Base-by-base conservation (phyloP, 208 protist genomes). In the Crithidia bombi region DNA sequence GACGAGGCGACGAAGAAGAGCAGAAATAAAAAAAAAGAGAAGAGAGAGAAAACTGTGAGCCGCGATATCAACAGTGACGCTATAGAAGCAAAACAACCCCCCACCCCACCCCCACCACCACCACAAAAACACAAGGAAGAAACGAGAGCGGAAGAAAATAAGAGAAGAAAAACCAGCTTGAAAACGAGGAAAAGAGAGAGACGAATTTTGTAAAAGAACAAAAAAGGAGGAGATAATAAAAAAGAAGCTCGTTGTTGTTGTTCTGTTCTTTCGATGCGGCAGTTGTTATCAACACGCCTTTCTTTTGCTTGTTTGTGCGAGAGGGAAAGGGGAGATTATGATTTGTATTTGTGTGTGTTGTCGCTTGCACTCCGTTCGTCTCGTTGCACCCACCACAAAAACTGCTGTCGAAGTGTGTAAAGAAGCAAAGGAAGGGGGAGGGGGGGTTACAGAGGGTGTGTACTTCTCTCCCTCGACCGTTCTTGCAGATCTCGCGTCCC, bases 181-280 rank as follows among this genome's bases (percentile, higher is more conserved):
- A 19, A 19, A 21, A 25, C 6, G 21, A 33, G 26, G 9, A 26
- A 65, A 52, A 55, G 39, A 68, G 17, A 47, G 2, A 47, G 6
- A 41, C n/a, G 11, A 38, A 10, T 38, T 15, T 41, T 41, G 6
- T 41, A 41, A 12, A 41, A 41, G 12, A 41, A 41, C 6, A 41
- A 51, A 30, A 61, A 63, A 71, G 28, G 11, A 55, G 63, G 32
- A 43, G 26, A 19, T 19, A 46, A 63, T 35, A 33, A 52, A 65
- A 52, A 50, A 52, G 2, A 65, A 52, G 14, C 32, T 14, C 19
- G 32, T 15, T 32, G 19, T 44, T 30, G 2, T n/a, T n/a, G n/a
- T n/a, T n/a, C n/a, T n/a, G n/a, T n/a, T n/a, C n/a, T n/a, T n/a
- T n/a, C n/a, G n/a, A n/a, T n/a, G n/a, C n/a, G n/a, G n/a, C n/a